Evolutionary conservation across 1,284 basidiomycete genomes (phyloP).

Genomic region (Pulveroboletus sp.): DNA sequence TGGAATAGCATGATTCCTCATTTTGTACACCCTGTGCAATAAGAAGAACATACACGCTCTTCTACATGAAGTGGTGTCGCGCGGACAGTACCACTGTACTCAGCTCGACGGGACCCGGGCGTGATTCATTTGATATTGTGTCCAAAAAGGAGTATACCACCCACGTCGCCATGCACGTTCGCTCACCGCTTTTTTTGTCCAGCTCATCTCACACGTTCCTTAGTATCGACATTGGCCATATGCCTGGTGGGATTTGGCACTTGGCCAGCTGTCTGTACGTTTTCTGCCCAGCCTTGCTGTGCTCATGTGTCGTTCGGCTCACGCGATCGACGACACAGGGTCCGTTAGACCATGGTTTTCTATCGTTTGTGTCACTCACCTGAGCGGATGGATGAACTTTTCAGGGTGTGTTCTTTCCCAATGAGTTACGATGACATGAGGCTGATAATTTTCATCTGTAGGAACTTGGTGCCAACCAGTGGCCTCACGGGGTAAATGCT

Average conservation of each 20-base stretch:
- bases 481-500: slow-evolving; percentile 21
- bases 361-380: slow-evolving; percentile 3
- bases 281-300: background rate
- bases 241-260: slow-evolving; percentile 37
- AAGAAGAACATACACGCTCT: no score
- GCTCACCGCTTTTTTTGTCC: background rate
- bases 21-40: no score
- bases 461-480: slow-evolving; percentile 23
- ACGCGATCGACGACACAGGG: slow-evolving; percentile 10
- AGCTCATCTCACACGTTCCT: background rate
- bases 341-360: slow-evolving; percentile 10
- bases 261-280: slow-evolving; percentile 36
- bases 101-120: slow-evolving; percentile 29
- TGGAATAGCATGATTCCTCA: no score
- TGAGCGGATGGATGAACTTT: background rate
- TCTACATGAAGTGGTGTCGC: background rate
- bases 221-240: slow-evolving; percentile 36
- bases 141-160: slow-evolving; percentile 31
- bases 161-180: slow-evolving; percentile 33
- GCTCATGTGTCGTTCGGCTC: background rate
- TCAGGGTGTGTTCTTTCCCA: slow-evolving; percentile 12
- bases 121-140: slow-evolving; percentile 35
- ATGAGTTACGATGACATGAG: background rate
- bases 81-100: slow-evolving; percentile 17
- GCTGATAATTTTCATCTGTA: background rate